These are phyloP conservation scores for Eimeria acervulina DNA, from an alignment of 169 alveolate species.

Conservation along the genomic window DNA sequence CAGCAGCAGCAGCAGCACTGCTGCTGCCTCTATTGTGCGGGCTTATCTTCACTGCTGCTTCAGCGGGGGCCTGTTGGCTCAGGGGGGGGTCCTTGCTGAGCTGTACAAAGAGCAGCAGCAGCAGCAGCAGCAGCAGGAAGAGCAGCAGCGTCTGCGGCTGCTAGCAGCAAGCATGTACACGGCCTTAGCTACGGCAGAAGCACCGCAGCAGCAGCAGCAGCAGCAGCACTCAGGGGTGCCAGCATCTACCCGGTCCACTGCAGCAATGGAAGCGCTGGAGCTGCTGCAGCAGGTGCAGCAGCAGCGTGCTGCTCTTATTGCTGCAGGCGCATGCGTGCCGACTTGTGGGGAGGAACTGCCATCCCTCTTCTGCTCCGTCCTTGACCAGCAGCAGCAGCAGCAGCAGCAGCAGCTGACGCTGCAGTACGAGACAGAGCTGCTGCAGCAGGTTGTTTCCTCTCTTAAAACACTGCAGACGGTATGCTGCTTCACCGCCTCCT, in stretches of 20 bases:
- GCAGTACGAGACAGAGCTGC: conserved; percentile 52
- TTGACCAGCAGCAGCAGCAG: conserved; percentile 63
- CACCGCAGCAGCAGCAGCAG: conserved; percentile 40
- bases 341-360: conserved; percentile 1
- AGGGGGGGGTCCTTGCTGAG: conserved; percentile 32
- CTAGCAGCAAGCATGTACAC: conserved; percentile 67
- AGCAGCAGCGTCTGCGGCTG: conserved; percentile 14
- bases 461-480: conserved; percentile 52
- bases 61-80: conserved; percentile 64
- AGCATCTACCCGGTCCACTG: conserved; percentile 23
- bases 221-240: conserved; percentile 35
- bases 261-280: conserved; percentile 44
- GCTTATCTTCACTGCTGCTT: conserved; percentile 73
- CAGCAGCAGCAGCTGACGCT: conserved; percentile 46
- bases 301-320: not conserved
- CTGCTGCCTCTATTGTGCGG: conserved; percentile 35
- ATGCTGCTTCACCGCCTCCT: not conserved
- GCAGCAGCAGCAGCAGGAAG: conserved; percentile 61
- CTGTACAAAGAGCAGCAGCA: conserved; percentile 42
- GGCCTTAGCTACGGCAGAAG: conserved; percentile 55
- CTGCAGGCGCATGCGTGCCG: conserved; percentile 7
- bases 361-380: conserved; percentile 21
- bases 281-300: conserved; percentile 65
- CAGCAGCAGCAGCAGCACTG: conserved; percentile 34
- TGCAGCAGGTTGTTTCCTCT: conserved; percentile 51